Conservation (phyloP, 2,329 filamentous ascomycete species). For the Talaromyces verruculosus region DNA sequence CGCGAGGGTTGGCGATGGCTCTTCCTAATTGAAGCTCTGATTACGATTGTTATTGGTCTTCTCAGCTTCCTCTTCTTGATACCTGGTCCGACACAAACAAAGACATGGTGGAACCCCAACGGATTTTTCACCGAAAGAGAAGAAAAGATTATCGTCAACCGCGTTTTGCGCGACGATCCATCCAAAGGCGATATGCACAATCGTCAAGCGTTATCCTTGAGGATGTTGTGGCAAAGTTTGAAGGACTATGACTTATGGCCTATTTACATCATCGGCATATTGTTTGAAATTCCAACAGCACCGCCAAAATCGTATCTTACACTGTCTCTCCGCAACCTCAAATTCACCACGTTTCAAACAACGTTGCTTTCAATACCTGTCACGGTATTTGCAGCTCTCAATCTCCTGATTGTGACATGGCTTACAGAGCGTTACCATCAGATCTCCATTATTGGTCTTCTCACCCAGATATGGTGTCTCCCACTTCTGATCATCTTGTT, state of each 20-base stretch:
- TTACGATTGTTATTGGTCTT: conserved; percentile 45
- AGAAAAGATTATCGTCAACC: conserved; percentile 67
- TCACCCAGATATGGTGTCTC: conserved; percentile 56
- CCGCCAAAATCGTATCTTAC: conserved; percentile 43
- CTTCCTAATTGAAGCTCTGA: conserved; percentile 50
- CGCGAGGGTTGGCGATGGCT: conserved; percentile 52
- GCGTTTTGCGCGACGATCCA: conserved; percentile 53
- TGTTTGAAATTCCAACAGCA: conserved; percentile 43
- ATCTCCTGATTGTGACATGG: conserved; percentile 56
- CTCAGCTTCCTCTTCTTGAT: conserved; percentile 46
- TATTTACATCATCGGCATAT: conserved; percentile 37
- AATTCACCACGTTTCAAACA: conserved; percentile 59
- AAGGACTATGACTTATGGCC: conserved; percentile 55
- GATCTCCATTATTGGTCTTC: conserved; percentile 54
- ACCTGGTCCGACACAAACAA: conserved; percentile 45
- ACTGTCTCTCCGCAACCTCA: conserved; percentile 51
- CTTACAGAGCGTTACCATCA: conserved; percentile 58
- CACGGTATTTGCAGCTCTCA: conserved; percentile 57
- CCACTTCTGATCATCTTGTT: conserved; percentile 54
- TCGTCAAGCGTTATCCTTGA: conserved; percentile 49
- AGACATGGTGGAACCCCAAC: conserved; percentile 58
- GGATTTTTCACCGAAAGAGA: conserved; percentile 48
- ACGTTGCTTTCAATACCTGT: conserved; percentile 65
- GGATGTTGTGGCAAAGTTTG: conserved; percentile 51
- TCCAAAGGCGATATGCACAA: conserved; percentile 60